Evolutionary conservation across 768 basidiomycete species (phyloP).

Genomic region (Xerocomellus intermedius): DNA sequence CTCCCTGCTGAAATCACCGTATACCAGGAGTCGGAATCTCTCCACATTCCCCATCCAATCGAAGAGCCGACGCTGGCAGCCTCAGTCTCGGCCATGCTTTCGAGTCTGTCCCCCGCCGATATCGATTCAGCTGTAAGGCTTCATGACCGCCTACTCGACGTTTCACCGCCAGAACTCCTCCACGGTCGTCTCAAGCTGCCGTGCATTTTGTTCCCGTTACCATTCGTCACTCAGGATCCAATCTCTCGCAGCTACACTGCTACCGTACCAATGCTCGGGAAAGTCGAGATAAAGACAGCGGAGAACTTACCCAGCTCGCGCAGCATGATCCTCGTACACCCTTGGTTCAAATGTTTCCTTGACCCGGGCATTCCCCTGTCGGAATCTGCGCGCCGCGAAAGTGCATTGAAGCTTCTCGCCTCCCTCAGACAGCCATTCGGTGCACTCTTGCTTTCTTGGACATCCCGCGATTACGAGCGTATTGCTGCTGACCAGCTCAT

Average conservation of each 20-base stretch:
- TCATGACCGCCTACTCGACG: constrained; percentile 4
- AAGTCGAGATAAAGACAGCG: constrained; percentile 3
- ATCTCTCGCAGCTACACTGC: neutral
- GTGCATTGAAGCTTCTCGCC: constrained; percentile 5
- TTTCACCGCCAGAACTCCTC: constrained; percentile 1
- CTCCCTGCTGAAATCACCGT: constrained; percentile 20
- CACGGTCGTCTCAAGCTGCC: constrained; percentile 13
- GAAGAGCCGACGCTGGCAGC: neutral
- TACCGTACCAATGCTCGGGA: neutral
- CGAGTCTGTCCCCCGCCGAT: neutral
- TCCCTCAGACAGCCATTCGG: constrained; percentile 13
- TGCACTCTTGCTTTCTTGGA: constrained; percentile 10
- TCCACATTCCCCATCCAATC: neutral
- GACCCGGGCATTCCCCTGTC: constrained; percentile 3
- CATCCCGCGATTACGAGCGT: constrained; percentile 5
- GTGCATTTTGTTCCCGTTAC: constrained; percentile 9
- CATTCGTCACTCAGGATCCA: neutral
- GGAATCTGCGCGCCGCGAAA: neutral
- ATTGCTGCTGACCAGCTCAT: constrained; percentile 11
- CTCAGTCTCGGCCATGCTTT: neutral
- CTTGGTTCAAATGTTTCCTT: constrained; percentile 8
- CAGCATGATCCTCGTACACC: constrained; percentile 14
- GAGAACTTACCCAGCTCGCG: constrained; percentile 5
- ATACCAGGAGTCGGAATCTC: neutral
- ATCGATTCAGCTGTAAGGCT: constrained; percentile 4